phyloP scores from a whole-genome alignment of 768 basidiomycete genomes.

The Neoboletus brunneissimus region DNA sequence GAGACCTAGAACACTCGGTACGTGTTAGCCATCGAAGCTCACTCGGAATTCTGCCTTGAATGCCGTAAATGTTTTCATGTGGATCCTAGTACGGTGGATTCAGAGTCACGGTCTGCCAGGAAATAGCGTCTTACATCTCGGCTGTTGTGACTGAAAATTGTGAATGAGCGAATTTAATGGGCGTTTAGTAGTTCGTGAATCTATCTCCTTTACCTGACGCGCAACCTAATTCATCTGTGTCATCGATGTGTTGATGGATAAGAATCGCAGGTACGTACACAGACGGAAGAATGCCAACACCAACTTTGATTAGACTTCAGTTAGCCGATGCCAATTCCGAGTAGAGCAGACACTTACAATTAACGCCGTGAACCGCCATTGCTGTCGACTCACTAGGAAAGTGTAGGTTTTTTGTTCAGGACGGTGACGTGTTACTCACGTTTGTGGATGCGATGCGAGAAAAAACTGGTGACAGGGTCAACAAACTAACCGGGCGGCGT shows the following conservation, averaged over 20 bases:
- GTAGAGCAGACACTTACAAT: slow-evolving; percentile 30
- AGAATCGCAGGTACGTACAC: slow-evolving; percentile 19
- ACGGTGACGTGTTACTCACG: neutral
- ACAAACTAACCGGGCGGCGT: neutral
- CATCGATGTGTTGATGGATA: neutral
- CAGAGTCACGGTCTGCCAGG: neutral
- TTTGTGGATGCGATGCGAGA: slow-evolving; percentile 15
- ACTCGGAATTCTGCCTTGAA: slow-evolving; percentile 28
- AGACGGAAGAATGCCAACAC: slow-evolving; percentile 31
- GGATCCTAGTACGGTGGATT: slow-evolving; percentile 21
- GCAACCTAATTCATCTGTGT: slow-evolving; percentile 32
- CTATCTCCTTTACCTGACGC: slow-evolving; percentile 24
- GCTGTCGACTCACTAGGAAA: slow-evolving; percentile 24
- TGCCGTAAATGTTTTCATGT: slow-evolving; percentile 19
- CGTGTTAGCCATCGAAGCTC: neutral
- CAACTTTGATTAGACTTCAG: slow-evolving; percentile 15
- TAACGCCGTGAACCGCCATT: slow-evolving; percentile 32
- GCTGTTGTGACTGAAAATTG: slow-evolving; percentile 24
- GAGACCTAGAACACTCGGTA: neutral
- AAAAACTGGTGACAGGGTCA: slow-evolving; percentile 2
- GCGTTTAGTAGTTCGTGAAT: neutral
- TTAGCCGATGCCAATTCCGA: neutral
- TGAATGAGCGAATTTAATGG: slow-evolving; percentile 18
- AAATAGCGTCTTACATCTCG: slow-evolving; percentile 26
- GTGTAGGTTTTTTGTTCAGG: neutral